Evolutionary conservation across 495 filamentous ascomycete species (phyloP).

Genomic region (Trichoderma virens): DNA sequence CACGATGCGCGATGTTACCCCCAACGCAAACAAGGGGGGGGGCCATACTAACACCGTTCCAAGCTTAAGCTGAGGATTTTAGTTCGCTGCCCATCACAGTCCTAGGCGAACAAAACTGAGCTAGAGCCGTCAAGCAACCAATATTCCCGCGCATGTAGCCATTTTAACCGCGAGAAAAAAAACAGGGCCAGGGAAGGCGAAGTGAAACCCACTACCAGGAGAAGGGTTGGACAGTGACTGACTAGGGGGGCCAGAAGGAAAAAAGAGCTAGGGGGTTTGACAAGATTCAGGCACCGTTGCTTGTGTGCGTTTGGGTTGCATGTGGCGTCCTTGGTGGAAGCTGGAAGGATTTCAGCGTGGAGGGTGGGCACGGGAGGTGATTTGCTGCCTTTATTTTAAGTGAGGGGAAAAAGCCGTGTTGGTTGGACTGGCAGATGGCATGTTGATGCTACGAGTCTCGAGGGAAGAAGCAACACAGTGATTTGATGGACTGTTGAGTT

Average conservation of each 20-base stretch:
- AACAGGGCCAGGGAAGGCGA: background rate
- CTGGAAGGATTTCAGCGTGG: slow-evolving; percentile 1
- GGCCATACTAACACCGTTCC: background rate
- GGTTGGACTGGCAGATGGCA: background rate
- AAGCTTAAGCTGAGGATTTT: background rate
- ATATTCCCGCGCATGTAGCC: background rate
- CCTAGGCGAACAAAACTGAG: background rate
- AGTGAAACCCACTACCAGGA: background rate
- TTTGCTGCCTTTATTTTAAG: background rate
- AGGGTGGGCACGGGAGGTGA: background rate
- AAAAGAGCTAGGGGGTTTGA: background rate
- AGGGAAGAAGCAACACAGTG: background rate
- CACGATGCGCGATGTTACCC: slow-evolving; percentile 4
- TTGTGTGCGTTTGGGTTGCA: background rate
- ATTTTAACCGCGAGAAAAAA: slow-evolving; percentile 3
- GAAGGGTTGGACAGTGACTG: background rate
- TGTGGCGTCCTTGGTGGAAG: background rate
- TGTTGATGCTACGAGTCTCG: no score
- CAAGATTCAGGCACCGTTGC: background rate
- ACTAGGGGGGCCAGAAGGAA: background rate
- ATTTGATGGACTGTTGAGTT: background rate
- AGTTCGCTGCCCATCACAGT: background rate
- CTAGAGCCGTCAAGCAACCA: background rate
- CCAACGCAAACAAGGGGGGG: slow-evolving; percentile 4
- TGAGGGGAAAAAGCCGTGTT: background rate